These are phyloP conservation scores for Kodamaea arcana DNA, from an alignment of 1,139 yeast species.

Conservation along the genomic window DNA sequence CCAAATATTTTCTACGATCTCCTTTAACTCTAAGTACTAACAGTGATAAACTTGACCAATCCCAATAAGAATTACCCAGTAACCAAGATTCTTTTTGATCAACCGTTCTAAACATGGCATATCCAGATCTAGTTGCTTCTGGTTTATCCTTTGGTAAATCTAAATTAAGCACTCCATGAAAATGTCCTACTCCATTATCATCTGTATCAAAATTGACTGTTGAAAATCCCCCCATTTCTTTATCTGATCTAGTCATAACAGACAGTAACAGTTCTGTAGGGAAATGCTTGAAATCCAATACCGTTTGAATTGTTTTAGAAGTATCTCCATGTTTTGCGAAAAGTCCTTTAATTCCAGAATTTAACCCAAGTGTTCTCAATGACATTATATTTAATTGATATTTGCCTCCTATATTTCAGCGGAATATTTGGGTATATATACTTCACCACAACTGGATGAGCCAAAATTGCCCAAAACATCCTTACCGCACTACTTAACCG, in stretches of 20 bases:
- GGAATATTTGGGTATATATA: slow-evolving; percentile 8
- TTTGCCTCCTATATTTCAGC: background rate
- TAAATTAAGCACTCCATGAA: slow-evolving; percentile 68
- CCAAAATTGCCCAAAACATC: no score
- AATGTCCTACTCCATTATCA: slow-evolving; percentile 45
- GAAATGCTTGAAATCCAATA: slow-evolving; percentile 54
- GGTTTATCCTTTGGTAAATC: slow-evolving; percentile 72
- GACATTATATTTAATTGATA: slow-evolving; percentile 31
- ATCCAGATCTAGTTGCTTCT: slow-evolving; percentile 68
- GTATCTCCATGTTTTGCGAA: slow-evolving; percentile 32
- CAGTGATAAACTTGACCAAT: slow-evolving; percentile 57
- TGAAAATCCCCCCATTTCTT: slow-evolving; percentile 75
- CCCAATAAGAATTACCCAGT: slow-evolving; percentile 50
- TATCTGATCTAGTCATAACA: slow-evolving; percentile 62
- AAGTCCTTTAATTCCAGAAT: slow-evolving; percentile 33
- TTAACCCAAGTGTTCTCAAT: slow-evolving; percentile 41
- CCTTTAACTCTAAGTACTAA: slow-evolving; percentile 71
- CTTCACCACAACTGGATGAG: slow-evolving; percentile 2
- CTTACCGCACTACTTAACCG: background rate
- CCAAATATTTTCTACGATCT: slow-evolving; percentile 69
- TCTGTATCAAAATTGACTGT: slow-evolving; percentile 52
- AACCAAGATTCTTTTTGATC: slow-evolving; percentile 54
- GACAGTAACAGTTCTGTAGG: slow-evolving; percentile 39
- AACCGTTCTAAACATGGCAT: slow-evolving; percentile 81
- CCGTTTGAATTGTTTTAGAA: slow-evolving; percentile 31